Evolutionary conservation across 1,284 basidiomycete genomes (phyloP), one percentile per base, ranked within the genome.

Genomic region (Sporisorium iseilematis-ciliati): DNA sequence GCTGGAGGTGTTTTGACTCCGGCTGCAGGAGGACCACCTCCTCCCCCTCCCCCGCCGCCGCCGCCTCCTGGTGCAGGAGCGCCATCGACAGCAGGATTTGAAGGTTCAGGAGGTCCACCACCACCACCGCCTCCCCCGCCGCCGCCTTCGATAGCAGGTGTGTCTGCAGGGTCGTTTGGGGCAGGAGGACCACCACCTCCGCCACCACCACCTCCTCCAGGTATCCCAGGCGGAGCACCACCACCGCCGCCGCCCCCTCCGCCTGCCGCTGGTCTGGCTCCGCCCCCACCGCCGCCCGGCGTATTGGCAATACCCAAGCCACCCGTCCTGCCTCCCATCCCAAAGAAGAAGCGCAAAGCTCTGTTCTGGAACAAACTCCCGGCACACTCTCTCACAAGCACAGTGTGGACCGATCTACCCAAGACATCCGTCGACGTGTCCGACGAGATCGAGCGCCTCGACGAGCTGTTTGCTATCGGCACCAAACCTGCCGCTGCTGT

Each of bases 291-390:
- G 3, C 66, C 71, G 11, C 75, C 59, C 18, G 64, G 49, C 18
- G 64, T 52, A 33, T 65, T 56, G 7, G 23, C 48, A 18, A 18
- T 41, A 33, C 71, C 75, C 43, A 69, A 68, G 40, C 67, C 73
- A 29, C 66, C 73, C 3, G 25, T 51, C 31, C 60, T 74, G 23
- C 69, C 74, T 10, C 43, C 59, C 1, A 55, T 83, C 40, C 90
- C 89, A 18, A 80, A 85, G 3, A 91, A 91, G 82, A 90, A 91
- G 65, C 85, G 94, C 41, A 72, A 71, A 43, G 65, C 93, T 0
- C 93, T 96, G 86, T 94, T 94, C 85, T 96, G 94, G 94, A 92
- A 91, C 75, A 95, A 96, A 80, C 73, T 94, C 8, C 86, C 88
- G 7, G 85, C 85, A 7, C 82, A 88, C 20, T 81, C 84, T 10